Percentiles rank a stretch among this genome's conserved stretches.
Conservation (phyloP, 2,329 filamentous ascomycete genomes). For the Helotiales sp. region DNA sequence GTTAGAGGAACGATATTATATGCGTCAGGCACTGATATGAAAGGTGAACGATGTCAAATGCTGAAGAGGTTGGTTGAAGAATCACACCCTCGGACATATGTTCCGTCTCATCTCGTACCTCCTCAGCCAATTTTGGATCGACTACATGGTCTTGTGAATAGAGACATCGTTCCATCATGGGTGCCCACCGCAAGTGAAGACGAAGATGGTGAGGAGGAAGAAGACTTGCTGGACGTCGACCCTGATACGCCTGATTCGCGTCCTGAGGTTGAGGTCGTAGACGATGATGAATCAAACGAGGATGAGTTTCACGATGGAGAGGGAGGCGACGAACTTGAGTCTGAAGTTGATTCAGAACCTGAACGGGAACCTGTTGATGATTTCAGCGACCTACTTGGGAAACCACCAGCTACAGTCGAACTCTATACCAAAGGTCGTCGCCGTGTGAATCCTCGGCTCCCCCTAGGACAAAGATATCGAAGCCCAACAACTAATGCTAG, state of each 20-base stretch:
- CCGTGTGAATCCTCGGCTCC: background rate
- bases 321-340: background rate
- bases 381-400: too few relatives aligned
- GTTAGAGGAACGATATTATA: constrained; percentile 21
- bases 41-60: constrained; percentile 10
- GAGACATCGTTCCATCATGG: background rate
- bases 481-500: constrained; percentile 5
- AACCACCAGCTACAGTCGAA: too few relatives aligned
- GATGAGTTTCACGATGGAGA: background rate
- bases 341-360: background rate
- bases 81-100: constrained; percentile 27
- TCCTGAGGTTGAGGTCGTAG: background rate
- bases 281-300: background rate
- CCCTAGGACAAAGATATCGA: background rate
- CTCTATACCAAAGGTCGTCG: background rate
- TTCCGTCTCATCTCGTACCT: constrained; percentile 30
- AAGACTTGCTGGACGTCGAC: background rate
- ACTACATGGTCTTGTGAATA: constrained; percentile 17
- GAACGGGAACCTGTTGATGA: background rate
- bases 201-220: background rate
- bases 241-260: background rate
- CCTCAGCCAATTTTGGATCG: constrained; percentile 19
- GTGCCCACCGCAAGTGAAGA: background rate
- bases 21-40: constrained; percentile 14
- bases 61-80: constrained; percentile 25